A percentile compares a stretch with the other conserved stretches of the same genome.
These are phyloP conservation scores for Penicillium fimorum DNA, from an alignment of 495 filamentous ascomycete species.

Conservation along the genomic window DNA sequence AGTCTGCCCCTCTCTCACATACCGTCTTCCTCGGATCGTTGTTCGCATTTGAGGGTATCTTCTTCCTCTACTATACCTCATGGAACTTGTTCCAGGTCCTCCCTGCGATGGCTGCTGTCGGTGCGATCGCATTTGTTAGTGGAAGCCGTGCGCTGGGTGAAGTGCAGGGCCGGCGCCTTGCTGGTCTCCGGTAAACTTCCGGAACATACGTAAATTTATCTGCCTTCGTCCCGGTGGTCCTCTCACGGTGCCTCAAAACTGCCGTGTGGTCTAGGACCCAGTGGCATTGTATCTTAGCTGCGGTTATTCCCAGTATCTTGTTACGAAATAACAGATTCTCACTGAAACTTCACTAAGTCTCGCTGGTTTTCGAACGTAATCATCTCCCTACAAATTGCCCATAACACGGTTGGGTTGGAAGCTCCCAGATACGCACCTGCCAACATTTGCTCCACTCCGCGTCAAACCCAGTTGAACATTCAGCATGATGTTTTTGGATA, in stretches of 20 bases:
- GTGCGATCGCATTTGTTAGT: slow-evolving; percentile 74
- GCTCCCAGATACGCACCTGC: neutral
- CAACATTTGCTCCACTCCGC: neutral
- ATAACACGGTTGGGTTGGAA: neutral
- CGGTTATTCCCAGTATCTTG: slow-evolving; percentile 19
- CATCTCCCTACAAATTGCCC: neutral
- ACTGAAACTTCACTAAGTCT: neutral
- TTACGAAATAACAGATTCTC: slow-evolving; percentile 1
- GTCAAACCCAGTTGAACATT: neutral
- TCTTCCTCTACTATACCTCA: slow-evolving; percentile 89
- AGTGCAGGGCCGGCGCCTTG: slow-evolving; percentile 82
- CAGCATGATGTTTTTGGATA: neutral
- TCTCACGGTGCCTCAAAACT: neutral
- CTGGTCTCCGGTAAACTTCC: slow-evolving; percentile 64
- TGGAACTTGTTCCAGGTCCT: slow-evolving; percentile 94
- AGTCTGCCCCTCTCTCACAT: slow-evolving; percentile 73
- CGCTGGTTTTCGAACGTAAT: neutral
- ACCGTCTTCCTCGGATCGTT: slow-evolving; percentile 80
- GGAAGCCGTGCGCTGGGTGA: slow-evolving; percentile 90
- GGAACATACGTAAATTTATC: neutral
- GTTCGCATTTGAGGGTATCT: slow-evolving; percentile 81
- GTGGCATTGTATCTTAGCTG: slow-evolving; percentile 26
- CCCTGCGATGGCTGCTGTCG: slow-evolving; percentile 66
- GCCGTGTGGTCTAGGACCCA: neutral
- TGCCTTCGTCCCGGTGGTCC: neutral